Percentiles rank a stretch among this genome's conserved stretches.
Evolutionary conservation across 2,329 filamentous ascomycete genomes (phyloP).

Genomic region (Sporothrix pallida): DNA sequence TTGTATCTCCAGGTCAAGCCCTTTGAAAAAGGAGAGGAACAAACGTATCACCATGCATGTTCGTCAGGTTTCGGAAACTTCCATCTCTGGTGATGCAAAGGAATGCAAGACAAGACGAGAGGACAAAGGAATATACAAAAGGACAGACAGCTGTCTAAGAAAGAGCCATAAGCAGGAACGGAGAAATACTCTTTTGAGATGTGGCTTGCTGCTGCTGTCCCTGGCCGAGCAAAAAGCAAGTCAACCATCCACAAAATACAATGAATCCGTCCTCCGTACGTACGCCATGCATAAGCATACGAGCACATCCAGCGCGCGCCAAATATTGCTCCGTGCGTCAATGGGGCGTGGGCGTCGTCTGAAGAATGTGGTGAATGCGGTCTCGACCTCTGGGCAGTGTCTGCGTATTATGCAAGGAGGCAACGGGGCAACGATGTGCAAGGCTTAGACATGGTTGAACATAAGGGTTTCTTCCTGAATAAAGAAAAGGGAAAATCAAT

Average conservation of each 20-base stretch:
- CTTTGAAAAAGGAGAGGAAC: too few species aligned
- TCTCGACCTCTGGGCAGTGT: neutral
- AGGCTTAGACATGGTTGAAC: too few species aligned
- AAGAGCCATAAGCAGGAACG: neutral
- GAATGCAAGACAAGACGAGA: neutral
- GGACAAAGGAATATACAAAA: neutral
- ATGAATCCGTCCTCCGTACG: too few species aligned
- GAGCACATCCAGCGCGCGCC: conserved; percentile 9
- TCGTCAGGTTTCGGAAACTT: neutral
- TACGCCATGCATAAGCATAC: too few species aligned
- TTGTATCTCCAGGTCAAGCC: too few species aligned
- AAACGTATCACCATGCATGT: neutral
- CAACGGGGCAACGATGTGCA: too few species aligned
- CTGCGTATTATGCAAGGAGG: conserved; percentile 7
- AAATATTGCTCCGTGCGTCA: neutral
- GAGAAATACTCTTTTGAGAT: neutral
- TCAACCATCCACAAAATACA: too few species aligned
- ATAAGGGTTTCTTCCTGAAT: too few species aligned
- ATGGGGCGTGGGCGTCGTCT: neutral
- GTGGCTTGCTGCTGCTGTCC: neutral
- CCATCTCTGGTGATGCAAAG: neutral
- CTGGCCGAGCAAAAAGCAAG: too few species aligned
- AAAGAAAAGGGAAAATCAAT: too few species aligned
- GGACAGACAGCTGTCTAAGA: neutral
- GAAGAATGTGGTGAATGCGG: neutral